These are phyloP conservation scores for Amylostereum areolatum DNA, from an alignment of 1,284 basidiomycete species.

Conservation along the genomic window DNA sequence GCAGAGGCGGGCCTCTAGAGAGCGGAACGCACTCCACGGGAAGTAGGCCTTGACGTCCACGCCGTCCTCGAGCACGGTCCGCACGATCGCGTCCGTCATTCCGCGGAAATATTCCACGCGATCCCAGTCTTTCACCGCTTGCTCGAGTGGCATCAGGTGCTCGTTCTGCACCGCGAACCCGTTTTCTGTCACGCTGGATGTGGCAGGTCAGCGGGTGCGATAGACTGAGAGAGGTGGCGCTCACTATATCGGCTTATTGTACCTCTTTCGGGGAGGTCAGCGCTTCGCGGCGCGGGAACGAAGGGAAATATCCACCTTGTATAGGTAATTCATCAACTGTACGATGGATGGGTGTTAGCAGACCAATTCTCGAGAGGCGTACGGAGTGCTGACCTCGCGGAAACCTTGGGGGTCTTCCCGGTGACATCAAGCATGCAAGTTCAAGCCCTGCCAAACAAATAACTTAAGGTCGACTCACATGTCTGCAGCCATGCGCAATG, in stretches of 20 bases:
- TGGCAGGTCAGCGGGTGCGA: not conserved
- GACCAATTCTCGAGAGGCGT: not conserved
- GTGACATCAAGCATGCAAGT: no score
- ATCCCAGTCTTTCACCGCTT: constrained; percentile 59
- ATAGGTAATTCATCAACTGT: constrained; percentile 62
- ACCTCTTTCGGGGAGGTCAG: constrained; percentile 28
- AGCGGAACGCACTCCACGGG: constrained; percentile 51
- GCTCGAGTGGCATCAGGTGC: constrained; percentile 40
- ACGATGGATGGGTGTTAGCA: constrained; percentile 21
- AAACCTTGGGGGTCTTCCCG: constrained; percentile 52
- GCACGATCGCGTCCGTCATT: constrained; percentile 51
- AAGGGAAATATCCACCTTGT: constrained; percentile 38
- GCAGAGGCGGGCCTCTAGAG: not conserved
- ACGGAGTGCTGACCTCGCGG: constrained; percentile 33
- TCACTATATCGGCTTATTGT: constrained; percentile 62
- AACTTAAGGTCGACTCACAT: constrained; percentile 34
- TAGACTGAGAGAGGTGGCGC: constrained; percentile 12
- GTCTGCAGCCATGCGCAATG: constrained; percentile 60
- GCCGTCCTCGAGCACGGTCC: constrained; percentile 59
- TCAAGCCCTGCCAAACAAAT: constrained; percentile 3
- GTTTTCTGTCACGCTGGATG: constrained; percentile 58
- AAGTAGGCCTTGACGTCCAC: constrained; percentile 67
- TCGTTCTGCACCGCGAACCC: constrained; percentile 72
- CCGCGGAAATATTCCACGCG: constrained; percentile 67
- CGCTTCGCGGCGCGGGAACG: not conserved